Evolutionary conservation across 495 filamentous ascomycete genomes (phyloP), one percentile per base, ranked within the genome.

Genomic region (Lasiosphaeria ovina): DNA sequence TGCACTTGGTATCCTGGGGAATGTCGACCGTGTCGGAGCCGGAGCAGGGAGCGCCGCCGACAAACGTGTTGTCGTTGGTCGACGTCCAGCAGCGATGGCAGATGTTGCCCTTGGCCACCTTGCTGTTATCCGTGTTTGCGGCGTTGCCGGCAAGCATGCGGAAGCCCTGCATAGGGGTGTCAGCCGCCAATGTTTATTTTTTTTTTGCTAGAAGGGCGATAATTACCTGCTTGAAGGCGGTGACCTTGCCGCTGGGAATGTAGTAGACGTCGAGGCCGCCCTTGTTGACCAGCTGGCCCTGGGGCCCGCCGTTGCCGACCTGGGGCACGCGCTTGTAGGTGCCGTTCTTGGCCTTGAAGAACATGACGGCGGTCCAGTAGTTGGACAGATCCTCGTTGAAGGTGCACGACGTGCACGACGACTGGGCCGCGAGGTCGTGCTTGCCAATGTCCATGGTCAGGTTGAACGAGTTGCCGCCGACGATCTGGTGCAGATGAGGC

Each of bases 321-420:
- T 88, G 86, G 24, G 81, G 77, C 36, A 91, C 88, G 55, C 80
- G 79, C 62, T 83, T 81, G 77, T 90, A 92, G 47, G 80, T 83
- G 16, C 88, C 88, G 67, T 93, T 92, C 74, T 84, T 77, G 35
- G 81, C 80, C 65, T 84, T 72, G 73, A 83, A 90, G 74, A 87
- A 91, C 59, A 92, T 79, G 67, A 78, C 76, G 17, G 89, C 86
- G 40, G 84, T 85, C 90, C 90, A 93, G 78, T 93, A 93, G 76
- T 89, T 91, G 70, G 85, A 89, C 70, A 86, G 79, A 72, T 93
- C 90, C 63, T 84, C 74, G 54, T 78, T 82, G 64, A 90, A 84
- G 1, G 76, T 79, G 71, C 89, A 90, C 11, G 88, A 86, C 42
- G 87, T 88, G 74, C 91, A 94, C 16, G 80, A 82, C 0, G 89